A percentile compares a stretch with the other conserved stretches of the same genome.
Conservation (phyloP, 257 asterid species). For the Verbascum thapsus region DNA sequence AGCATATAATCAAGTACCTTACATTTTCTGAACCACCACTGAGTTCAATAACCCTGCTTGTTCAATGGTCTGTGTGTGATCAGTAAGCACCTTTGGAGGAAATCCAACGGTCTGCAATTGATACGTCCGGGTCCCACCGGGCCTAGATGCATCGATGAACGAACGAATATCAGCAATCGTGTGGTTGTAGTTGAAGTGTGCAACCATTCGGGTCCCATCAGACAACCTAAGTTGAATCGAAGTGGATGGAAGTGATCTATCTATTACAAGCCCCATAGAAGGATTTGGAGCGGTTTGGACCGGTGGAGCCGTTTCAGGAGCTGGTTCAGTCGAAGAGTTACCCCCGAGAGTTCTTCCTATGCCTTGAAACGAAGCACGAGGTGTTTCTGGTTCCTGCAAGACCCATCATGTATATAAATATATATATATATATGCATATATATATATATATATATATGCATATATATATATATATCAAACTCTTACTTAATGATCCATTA, state of each 20-base stretch:
- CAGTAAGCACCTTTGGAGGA: conserved; percentile 79
- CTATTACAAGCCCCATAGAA: conserved; percentile 59
- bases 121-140: conserved; percentile 56
- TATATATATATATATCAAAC: too few species aligned
- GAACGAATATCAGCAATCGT: conserved; percentile 67
- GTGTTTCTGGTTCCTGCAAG: conserved; percentile 67
- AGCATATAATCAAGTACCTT: conserved; percentile 7
- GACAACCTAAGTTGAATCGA: conserved; percentile 90
- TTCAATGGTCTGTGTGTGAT: conserved; percentile 79
- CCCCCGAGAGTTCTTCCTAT: conserved; percentile 89
- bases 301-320: conserved; percentile 44
- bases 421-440: too few species aligned
- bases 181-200: conserved; percentile 83
- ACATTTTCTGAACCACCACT: conserved; percentile 81
- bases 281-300: conserved; percentile 58
- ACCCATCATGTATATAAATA: neutral
- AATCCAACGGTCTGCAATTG: conserved; percentile 85
- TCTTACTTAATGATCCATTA: too few species aligned
- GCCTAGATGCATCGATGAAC: conserved; percentile 84
- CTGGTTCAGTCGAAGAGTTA: conserved; percentile 48
- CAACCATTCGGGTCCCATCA: conserved; percentile 96
- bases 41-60: conserved; percentile 87
- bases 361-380: conserved; percentile 64
- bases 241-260: conserved; percentile 72
- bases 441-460: too few species aligned